These are phyloP conservation scores for Globisporangium radiosum DNA, from an alignment of 352 stramenopile species.

Conservation along the genomic window DNA sequence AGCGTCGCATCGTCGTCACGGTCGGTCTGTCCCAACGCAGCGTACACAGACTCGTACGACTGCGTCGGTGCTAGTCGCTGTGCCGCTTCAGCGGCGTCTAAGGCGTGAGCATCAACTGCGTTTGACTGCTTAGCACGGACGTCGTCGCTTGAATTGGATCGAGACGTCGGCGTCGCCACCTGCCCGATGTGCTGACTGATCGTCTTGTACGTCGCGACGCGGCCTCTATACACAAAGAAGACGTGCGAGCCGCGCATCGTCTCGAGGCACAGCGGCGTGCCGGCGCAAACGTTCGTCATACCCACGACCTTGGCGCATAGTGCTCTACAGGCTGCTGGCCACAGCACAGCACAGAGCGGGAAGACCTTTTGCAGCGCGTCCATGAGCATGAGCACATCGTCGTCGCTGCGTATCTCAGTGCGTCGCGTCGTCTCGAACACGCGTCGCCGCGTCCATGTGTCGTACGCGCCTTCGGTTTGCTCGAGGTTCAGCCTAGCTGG, in stretches of 20 bases:
- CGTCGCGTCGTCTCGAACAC: constrained; percentile 22
- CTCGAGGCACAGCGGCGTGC: constrained; percentile 28
- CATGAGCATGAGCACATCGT: constrained; percentile 32
- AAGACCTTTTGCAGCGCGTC: constrained; percentile 44
- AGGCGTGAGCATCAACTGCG: not conserved
- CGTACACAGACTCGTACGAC: constrained; percentile 4
- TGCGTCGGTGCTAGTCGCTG: not conserved
- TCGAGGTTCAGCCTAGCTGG: not conserved
- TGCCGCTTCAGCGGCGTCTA: not conserved
- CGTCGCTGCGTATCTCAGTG: constrained; percentile 17
- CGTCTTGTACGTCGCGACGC: constrained; percentile 20
- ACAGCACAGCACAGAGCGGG: constrained; percentile 27
- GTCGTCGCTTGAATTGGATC: not conserved
- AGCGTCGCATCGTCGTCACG: not conserved
- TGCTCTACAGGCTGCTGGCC: constrained; percentile 26
- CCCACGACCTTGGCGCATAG: constrained; percentile 28
- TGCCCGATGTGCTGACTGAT: constrained; percentile 11
- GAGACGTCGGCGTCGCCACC: not conserved
- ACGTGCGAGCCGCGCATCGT: constrained; percentile 12
- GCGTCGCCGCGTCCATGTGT: constrained; percentile 13
- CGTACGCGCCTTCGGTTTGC: constrained; percentile 8
- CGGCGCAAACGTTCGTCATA: constrained; percentile 13
- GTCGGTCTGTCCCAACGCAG: not conserved
- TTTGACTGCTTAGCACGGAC: not conserved
- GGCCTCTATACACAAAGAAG: constrained; percentile 22